Base-by-base conservation (phyloP, 345 rosid genomes). In the Acer negundo region DNA sequence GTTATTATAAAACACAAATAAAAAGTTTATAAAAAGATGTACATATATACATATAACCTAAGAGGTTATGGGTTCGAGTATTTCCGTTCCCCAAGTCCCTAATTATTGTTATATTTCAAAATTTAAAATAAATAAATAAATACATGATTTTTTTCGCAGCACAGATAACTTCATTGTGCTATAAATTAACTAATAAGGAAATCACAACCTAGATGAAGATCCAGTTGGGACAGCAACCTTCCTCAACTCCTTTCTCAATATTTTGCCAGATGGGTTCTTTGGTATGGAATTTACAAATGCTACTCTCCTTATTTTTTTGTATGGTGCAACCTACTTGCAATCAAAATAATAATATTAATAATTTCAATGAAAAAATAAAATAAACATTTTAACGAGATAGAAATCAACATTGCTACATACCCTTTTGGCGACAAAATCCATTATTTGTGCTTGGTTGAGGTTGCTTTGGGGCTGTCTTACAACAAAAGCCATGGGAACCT, bases 401-500 rank as follows among this genome's bases (percentile, higher is more conserved):
- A 46, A 9, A 10, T 46, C 12, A 10, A 46, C 46, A 42, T 42
- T 7, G 42, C 38, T 12, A n/a, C 16, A 83, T n/a, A 83, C 88
- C 81, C 75, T 77, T 63, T 75, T 74, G 1, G 89, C 83, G 10
- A 86, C 79, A 74, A 74, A 86, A 51, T 86, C 80, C 35, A 79
- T 75, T 26, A 86, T 61, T 2, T 72, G 72, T 62, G 69, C 58
- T 42, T 74, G 82, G 6, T 23, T 65, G 38, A 86, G 72, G 74
- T 42, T 79, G 77, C 85, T 74, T 13, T 68, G 64, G 3, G 85
- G 71, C 42, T 72, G 78, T 35, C 77, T 83, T 55, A 74, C 83
- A 51, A 83, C 85, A 75, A 77, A 83, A 44, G 85, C 89, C 78
- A 86, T 70, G 4, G 86, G 89, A 22, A 86, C 73, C 26, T 83